Conservation (phyloP, 495 filamentous ascomycete genomes). For the Ramalina intermedia region DNA sequence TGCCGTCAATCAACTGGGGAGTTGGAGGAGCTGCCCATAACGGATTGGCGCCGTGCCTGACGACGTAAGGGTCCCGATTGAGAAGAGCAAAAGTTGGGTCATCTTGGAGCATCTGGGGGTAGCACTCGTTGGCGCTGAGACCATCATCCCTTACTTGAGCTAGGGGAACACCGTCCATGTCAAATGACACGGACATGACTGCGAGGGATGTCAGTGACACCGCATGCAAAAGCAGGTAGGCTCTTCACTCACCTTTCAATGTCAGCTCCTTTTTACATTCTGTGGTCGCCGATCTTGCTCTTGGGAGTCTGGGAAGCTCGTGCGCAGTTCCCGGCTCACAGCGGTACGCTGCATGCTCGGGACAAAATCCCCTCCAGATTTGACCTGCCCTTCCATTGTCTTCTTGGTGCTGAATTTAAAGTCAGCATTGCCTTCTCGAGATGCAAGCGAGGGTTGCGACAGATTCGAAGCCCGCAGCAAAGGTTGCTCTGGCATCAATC, state of each 20-base stretch:
- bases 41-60: neutral
- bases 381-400: constrained; percentile 7
- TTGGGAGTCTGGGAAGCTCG: neutral
- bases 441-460: constrained; percentile 1
- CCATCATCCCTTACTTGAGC: constrained; percentile 3
- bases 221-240: constrained; percentile 1
- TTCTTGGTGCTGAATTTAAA: constrained; percentile 4
- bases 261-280: constrained; percentile 7
- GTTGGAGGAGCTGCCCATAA: constrained; percentile 1
- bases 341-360: constrained; percentile 3
- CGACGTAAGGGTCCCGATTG: constrained; percentile 1
- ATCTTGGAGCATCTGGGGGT: constrained; percentile 2
- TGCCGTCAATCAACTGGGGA: constrained; percentile 4
- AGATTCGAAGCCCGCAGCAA: constrained; percentile 3
- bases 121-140: constrained; percentile 6
- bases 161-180: neutral
- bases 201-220: constrained; percentile 3
- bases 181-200: constrained; percentile 6
- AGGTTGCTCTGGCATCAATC: constrained; percentile 5
- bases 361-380: constrained; percentile 2
- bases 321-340: constrained; percentile 1
- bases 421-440: constrained; percentile 4
- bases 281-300: constrained; percentile 2
- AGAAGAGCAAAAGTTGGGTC: constrained; percentile 9
- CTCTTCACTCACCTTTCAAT: constrained; percentile 4